These are phyloP conservation scores for Dentipellis fragilis DNA, from an alignment of 768 basidiomycete genomes.

Conservation along the genomic window DNA sequence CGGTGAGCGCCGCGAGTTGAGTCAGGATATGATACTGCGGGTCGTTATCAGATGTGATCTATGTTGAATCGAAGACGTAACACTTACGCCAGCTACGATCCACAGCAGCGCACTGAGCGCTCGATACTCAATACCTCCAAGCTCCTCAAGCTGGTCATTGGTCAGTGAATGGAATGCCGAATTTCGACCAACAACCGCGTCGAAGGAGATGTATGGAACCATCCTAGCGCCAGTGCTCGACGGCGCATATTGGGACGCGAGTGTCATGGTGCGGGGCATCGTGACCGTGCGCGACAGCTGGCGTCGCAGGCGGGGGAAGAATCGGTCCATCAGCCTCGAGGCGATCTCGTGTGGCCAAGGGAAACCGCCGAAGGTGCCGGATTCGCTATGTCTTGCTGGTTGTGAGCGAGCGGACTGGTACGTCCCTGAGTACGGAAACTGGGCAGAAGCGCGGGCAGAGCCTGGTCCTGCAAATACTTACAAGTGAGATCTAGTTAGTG, in stretches of 20 bases:
- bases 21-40: constrained; percentile 66
- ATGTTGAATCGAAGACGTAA: not conserved
- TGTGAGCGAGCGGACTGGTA: constrained; percentile 12
- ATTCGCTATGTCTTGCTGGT: constrained; percentile 9
- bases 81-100: constrained; percentile 64
- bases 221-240: constrained; percentile 30
- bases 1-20: constrained; percentile 59
- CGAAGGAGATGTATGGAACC: constrained; percentile 80
- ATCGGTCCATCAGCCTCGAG: constrained; percentile 33
- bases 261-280: constrained; percentile 59
- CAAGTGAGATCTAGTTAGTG: not conserved
- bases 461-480: not conserved
- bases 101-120: constrained; percentile 73
- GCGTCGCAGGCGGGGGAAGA: constrained; percentile 56
- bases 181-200: constrained; percentile 77
- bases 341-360: constrained; percentile 57
- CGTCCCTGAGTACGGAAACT: constrained; percentile 6
- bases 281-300: constrained; percentile 63
- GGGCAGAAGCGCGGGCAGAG: constrained; percentile 2
- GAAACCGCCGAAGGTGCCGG: constrained; percentile 61
- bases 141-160: constrained; percentile 77
- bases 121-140: constrained; percentile 91
- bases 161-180: constrained; percentile 62
- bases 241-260: constrained; percentile 32
- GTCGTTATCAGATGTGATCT: not conserved